Percentiles rank a stretch among this genome's conserved stretches.
Conservation (phyloP, 2,329 filamentous ascomycete genomes). For the Apiospora arundinis region DNA sequence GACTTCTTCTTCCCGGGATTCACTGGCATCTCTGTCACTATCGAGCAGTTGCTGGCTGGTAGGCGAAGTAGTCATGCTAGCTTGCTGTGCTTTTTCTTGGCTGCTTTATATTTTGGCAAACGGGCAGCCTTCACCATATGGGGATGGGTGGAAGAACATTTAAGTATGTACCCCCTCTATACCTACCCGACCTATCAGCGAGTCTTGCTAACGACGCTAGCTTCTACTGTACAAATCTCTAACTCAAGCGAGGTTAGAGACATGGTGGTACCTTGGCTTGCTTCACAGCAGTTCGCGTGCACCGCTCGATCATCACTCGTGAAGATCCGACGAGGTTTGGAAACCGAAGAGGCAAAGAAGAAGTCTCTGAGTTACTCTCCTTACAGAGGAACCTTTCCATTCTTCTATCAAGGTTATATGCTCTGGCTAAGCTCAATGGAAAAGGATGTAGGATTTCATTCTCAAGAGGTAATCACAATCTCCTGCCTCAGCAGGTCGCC, state of each 20-base stretch:
- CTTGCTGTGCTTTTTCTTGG: background rate
- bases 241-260: background rate
- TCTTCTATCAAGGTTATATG: too few species aligned
- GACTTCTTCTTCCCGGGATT: background rate
- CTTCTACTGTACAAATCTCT: background rate
- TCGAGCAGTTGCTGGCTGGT: background rate
- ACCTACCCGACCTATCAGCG: background rate
- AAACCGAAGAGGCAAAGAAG: too few species aligned
- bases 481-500: too few species aligned
- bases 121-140: background rate
- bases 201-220: background rate
- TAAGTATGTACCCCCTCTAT: background rate
- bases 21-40: background rate
- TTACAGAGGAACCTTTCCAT: too few species aligned
- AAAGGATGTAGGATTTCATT: too few species aligned
- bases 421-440: too few species aligned
- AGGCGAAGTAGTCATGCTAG: background rate
- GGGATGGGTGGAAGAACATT: background rate
- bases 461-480: too few species aligned
- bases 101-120: background rate
- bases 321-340: too few species aligned
- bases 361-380: too few species aligned
- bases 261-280: too few species aligned
- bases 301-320: too few species aligned
- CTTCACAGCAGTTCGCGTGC: too few species aligned